Percentiles rank a stretch among this genome's conserved stretches.
These are phyloP conservation scores for Artemisia annua DNA, from an alignment of 129 eudicot species.

Conservation along the genomic window DNA sequence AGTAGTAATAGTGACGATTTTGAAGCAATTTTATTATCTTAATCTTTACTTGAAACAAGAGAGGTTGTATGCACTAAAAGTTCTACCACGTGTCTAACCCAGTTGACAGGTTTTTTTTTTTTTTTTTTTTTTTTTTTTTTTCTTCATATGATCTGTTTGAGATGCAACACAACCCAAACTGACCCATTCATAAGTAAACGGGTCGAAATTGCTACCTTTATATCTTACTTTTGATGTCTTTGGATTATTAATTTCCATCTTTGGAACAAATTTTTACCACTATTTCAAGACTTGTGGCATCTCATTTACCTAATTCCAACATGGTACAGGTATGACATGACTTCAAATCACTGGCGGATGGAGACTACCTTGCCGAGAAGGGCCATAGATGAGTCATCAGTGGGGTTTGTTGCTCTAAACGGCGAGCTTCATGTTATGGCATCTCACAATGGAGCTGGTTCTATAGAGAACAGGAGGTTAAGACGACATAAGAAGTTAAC, in stretches of 20 bases:
- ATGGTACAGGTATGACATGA: slow-evolving; percentile 67
- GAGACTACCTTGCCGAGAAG: slow-evolving; percentile 75
- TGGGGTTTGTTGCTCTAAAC: slow-evolving; percentile 65
- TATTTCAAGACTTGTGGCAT: slow-evolving; percentile 1
- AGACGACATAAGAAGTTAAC: slow-evolving; percentile 67
- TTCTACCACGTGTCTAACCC: neutral
- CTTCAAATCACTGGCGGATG: slow-evolving; percentile 71
- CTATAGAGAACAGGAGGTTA: slow-evolving; percentile 47
- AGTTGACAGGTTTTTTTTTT: neutral
- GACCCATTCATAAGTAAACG: neutral
- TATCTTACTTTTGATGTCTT: neutral
- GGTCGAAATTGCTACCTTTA: neutral
- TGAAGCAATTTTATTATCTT: no score
- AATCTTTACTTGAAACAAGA: no score
- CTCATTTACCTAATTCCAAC: slow-evolving; percentile 1
- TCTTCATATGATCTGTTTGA: neutral
- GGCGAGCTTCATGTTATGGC: slow-evolving; percentile 71
- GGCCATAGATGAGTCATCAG: slow-evolving; percentile 50
- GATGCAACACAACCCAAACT: neutral
- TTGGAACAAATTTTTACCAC: slow-evolving; percentile 7
- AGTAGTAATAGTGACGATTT: no score
- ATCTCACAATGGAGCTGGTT: slow-evolving; percentile 44
- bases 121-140: neutral
- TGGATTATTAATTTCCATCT: neutral
- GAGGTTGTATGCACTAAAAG: neutral